Evolutionary conservation across 345 rosid genomes (phyloP), one percentile per base, ranked within the genome.

Genomic region (Microthlaspi erraticum): DNA sequence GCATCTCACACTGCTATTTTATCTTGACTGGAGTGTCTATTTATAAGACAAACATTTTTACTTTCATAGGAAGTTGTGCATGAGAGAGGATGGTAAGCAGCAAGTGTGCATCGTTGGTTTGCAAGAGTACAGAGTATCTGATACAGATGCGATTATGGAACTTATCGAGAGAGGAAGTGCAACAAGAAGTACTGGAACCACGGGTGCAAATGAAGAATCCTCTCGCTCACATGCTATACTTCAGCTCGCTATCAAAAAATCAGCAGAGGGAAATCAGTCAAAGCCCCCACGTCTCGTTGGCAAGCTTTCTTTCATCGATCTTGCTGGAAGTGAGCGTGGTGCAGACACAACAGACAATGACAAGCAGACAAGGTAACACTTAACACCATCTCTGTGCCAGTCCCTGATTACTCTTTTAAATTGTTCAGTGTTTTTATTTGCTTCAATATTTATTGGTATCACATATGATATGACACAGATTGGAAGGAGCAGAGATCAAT

Each of bases 401-500:
- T 5, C 13, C 65, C 31, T 69, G 65, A 26, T 45, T 18, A 44
- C 44, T 54, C 8, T 45, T 45, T n/a, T 12, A 68, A 10, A 19
- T 13, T 53, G 23, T 52, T 53, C n/a, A 12, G 20, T 38, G 37
- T 75, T 51, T 26, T 26, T 52, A 44, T 46, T 38, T 62, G 54
- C 59, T 38, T 53, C 58, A 8, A n/a, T n/a, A 38, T 19, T 55
- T 55, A 50, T 48, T 23, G 14, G 33, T 32, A 55, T 41, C 13
- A 36, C 39, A 43, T 64, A 55, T 71, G 74, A 51, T 64, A 55
- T 71, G 74, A 49, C 72, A 74, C 85, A 94, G 99, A 84, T 85
- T 94, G 93, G 99, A 94, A 83, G 99, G 99, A 68, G 99, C 99
- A 29, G 99, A 94, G 81, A 94, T 94, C 81, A 94, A 94, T 79